A percentile compares a stretch with the other conserved stretches of the same genome.
Evolutionary conservation across 2,329 filamentous ascomycete genomes (phyloP).

Genomic region (Esteya vermicola): DNA sequence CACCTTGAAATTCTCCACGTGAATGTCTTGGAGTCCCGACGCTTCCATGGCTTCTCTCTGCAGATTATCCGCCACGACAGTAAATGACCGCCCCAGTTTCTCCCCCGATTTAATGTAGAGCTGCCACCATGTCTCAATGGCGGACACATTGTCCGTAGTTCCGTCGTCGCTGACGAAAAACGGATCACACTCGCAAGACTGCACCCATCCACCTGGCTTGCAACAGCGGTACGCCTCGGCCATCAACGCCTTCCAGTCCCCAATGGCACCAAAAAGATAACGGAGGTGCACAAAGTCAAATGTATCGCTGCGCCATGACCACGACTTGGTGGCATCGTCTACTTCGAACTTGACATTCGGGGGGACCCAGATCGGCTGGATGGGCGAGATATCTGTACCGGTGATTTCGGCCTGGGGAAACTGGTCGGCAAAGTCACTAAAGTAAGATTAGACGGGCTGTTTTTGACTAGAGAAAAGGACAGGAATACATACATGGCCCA

Average conservation of each 20-base stretch:
- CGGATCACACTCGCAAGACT: conserved; percentile 10
- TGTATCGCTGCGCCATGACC: conserved; percentile 16
- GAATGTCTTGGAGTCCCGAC: conserved; percentile 27
- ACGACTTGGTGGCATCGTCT: conserved; percentile 30
- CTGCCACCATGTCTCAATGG: conserved; percentile 23
- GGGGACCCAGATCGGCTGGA: conserved; percentile 33
- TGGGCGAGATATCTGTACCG: conserved; percentile 28
- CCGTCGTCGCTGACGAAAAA: neutral
- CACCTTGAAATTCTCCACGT: neutral
- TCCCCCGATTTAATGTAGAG: conserved; percentile 3
- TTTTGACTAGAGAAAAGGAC: neutral
- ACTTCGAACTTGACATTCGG: conserved; percentile 7
- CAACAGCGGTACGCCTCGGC: conserved; percentile 18
- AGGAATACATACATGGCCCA: conserved; percentile 10
- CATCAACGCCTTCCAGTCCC: conserved; percentile 12
- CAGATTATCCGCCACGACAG: neutral
- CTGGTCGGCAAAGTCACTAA: conserved; percentile 24
- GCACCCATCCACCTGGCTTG: conserved; percentile 34
- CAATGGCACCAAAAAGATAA: conserved; percentile 11
- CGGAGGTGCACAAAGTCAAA: neutral
- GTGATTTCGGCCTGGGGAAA: conserved; percentile 28
- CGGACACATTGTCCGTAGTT: conserved; percentile 18
- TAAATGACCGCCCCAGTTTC: conserved; percentile 1
- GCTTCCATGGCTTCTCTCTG: conserved; percentile 6
- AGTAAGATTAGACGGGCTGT: too few relatives aligned